Percentiles rank a stretch among this genome's conserved stretches.
These are phyloP conservation scores for Arthrobotrys sinensis DNA, from an alignment of 2,329 filamentous ascomycete genomes.

Conservation along the genomic window DNA sequence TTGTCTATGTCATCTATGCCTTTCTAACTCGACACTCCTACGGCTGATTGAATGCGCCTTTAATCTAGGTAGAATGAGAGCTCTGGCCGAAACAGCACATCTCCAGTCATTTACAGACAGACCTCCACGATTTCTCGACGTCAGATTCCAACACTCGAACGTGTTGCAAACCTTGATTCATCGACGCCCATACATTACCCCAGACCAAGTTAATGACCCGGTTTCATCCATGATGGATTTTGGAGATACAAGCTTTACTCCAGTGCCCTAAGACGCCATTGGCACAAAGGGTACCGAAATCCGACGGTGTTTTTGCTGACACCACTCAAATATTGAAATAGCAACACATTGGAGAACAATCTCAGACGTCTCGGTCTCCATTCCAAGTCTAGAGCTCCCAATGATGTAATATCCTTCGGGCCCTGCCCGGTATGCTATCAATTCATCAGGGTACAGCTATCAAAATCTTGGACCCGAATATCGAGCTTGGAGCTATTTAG, in stretches of 20 bases:
- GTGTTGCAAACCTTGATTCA: constrained; percentile 10
- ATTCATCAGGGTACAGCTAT: no score
- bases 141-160: constrained; percentile 10
- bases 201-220: background rate
- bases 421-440: background rate
- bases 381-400: background rate
- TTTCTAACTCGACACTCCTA: background rate
- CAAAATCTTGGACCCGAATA: background rate
- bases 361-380: constrained; percentile 26
- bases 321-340: constrained; percentile 12
- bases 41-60: background rate
- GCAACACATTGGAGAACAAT: constrained; percentile 31
- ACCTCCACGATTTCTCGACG: background rate
- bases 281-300: constrained; percentile 5
- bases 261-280: constrained; percentile 19
- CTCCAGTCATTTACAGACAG: background rate
- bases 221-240: constrained; percentile 1
- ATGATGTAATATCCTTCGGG: constrained; percentile 18
- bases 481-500: constrained; percentile 12
- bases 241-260: constrained; percentile 24
- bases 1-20: background rate
- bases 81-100: background rate
- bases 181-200: constrained; percentile 22
- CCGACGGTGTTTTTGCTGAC: constrained; percentile 41
- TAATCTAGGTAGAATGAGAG: constrained; percentile 1